Percentiles rank a stretch among this genome's conserved stretches.
Evolutionary conservation across 2,329 filamentous ascomycete genomes (phyloP).

Genomic region (Teratosphaeria nubilosa): DNA sequence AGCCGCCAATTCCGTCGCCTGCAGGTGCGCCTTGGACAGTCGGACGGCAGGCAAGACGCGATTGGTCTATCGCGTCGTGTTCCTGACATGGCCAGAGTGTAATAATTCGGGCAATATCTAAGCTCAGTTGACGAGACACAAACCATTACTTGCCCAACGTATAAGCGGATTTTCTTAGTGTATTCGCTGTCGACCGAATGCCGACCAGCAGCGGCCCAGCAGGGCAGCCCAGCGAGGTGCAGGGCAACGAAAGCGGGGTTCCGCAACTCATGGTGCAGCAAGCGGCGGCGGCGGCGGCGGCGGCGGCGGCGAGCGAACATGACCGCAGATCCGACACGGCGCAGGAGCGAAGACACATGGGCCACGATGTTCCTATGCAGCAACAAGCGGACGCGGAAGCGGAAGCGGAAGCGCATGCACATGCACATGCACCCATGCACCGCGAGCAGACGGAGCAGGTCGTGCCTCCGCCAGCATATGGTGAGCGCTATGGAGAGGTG

Average conservation of each 20-base stretch:
- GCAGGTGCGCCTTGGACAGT: too few relatives aligned
- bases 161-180: too few relatives aligned
- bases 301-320: slow-evolving; percentile 15
- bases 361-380: slow-evolving; percentile 15
- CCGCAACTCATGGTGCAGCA: slow-evolving; percentile 19
- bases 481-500: slow-evolving; percentile 28
- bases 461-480: slow-evolving; percentile 30
- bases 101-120: too few relatives aligned
- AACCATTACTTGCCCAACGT: too few relatives aligned
- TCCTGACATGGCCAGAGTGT: too few relatives aligned
- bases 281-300: slow-evolving; percentile 18
- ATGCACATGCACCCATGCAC: background rate
- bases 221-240: background rate
- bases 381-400: too few relatives aligned
- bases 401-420: background rate
- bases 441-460: slow-evolving; percentile 4
- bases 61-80: too few relatives aligned
- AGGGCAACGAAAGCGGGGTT: slow-evolving; percentile 2
- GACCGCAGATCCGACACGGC: slow-evolving; percentile 6
- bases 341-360: slow-evolving; percentile 14
- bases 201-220: background rate
- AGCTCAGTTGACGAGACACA: too few relatives aligned
- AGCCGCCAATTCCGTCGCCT: too few relatives aligned
- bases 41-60: too few relatives aligned
- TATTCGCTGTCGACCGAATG: background rate